Evolutionary conservation across 129 eudicot species (phyloP).

Genomic region (Erigeron canadensis): DNA sequence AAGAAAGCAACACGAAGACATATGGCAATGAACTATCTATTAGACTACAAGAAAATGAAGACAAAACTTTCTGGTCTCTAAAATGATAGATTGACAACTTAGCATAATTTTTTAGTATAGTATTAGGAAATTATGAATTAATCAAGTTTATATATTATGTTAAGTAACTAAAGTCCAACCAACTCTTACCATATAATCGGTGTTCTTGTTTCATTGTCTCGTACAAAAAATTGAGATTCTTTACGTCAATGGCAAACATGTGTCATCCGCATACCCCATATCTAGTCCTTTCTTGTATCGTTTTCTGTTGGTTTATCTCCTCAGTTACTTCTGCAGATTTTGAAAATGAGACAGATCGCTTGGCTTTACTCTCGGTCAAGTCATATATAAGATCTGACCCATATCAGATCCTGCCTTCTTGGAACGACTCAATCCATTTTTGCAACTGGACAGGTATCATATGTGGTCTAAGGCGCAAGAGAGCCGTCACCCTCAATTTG

Average conservation of each 20-base stretch:
- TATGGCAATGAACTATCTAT: not conserved
- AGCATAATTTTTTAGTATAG: not conserved
- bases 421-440: conserved; percentile 34
- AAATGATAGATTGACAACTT: conserved; percentile 4
- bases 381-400: conserved; percentile 26
- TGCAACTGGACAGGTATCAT: conserved; percentile 34
- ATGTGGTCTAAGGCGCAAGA: conserved; percentile 23
- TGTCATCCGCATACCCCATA: not conserved
- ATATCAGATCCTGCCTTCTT: conserved; percentile 22
- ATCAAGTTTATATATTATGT: not conserved
- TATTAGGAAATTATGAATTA: not conserved
- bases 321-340: conserved; percentile 1
- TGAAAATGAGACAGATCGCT: conserved; percentile 30
- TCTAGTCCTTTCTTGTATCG: not conserved
- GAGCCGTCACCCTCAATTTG: conserved; percentile 28
- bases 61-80: conserved; percentile 6
- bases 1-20: conserved; percentile 13
- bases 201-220: not conserved
- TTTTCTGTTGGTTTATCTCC: not conserved
- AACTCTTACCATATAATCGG: not conserved
- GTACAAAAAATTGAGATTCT: conserved; percentile 9
- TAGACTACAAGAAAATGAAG: conserved; percentile 4
- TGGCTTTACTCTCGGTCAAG: conserved; percentile 34
- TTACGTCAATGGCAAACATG: not conserved
- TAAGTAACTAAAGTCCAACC: not conserved